phyloP scores from a whole-genome alignment of 495 filamentous ascomycete species.

The Trichocladium uniseriatum region DNA sequence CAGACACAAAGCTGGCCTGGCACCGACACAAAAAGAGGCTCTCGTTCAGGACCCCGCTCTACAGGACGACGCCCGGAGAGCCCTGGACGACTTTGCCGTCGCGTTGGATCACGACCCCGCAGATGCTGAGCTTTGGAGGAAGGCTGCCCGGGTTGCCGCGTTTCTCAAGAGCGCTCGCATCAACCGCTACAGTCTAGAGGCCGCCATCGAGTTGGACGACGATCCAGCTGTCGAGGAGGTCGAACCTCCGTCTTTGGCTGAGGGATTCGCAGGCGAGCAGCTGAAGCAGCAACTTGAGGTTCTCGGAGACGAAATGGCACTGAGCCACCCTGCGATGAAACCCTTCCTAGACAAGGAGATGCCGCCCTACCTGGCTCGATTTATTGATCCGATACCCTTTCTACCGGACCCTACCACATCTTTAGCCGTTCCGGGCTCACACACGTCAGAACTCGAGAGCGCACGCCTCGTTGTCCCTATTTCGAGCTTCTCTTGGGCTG shows the following conservation, averaged over 20 bases:
- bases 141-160: slow-evolving; percentile 66
- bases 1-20: slow-evolving; percentile 35
- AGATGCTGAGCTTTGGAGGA: slow-evolving; percentile 90
- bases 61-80: slow-evolving; percentile 32
- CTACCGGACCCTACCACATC: slow-evolving; percentile 48
- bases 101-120: slow-evolving; percentile 85
- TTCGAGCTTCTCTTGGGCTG: slow-evolving; percentile 32
- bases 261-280: slow-evolving; percentile 72
- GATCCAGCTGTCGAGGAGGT: slow-evolving; percentile 58
- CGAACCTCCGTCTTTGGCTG: slow-evolving; percentile 73
- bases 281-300: slow-evolving; percentile 56
- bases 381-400: slow-evolving; percentile 69
- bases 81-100: slow-evolving; percentile 56
- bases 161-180: slow-evolving; percentile 68
- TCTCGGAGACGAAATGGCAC: slow-evolving; percentile 62
- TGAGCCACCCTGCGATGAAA: slow-evolving; percentile 57
- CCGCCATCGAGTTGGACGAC: slow-evolving; percentile 80
- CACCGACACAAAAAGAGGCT: slow-evolving; percentile 18
- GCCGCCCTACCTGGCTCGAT: slow-evolving; percentile 51
- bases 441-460: slow-evolving; percentile 42
- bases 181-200: slow-evolving; percentile 80
- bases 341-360: slow-evolving; percentile 53
- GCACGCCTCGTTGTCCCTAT: slow-evolving; percentile 40
- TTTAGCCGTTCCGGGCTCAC: slow-evolving; percentile 17
- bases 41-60: slow-evolving; percentile 33